These are phyloP conservation scores for Plasmodium vivax DNA, from an alignment of 169 alveolate genomes.

Conservation along the genomic window DNA sequence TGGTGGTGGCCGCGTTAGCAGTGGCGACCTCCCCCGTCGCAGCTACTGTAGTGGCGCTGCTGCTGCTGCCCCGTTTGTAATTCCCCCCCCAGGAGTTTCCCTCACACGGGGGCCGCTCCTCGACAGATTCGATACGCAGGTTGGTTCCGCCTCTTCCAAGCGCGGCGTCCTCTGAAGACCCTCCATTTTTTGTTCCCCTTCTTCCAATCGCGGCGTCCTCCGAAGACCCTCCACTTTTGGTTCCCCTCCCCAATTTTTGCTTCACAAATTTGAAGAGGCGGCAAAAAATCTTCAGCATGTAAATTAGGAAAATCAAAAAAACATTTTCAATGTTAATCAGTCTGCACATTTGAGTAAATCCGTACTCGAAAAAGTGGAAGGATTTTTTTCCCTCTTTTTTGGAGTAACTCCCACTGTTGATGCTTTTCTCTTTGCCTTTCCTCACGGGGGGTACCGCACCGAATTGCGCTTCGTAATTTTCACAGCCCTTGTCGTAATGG, in stretches of 20 bases:
- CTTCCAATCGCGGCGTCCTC: neutral
- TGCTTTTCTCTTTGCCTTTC: neutral
- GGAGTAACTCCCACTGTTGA: neutral
- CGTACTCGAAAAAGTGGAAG: slow-evolving; percentile 63
- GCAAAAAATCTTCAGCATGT: slow-evolving; percentile 15
- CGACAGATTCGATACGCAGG: neutral
- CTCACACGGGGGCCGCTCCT: neutral
- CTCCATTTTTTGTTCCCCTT: neutral
- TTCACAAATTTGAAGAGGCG: slow-evolving; percentile 15
- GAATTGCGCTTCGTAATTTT: neutral
- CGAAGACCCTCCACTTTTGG: neutral
- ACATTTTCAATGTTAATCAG: slow-evolving; percentile 43
- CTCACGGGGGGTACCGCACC: neutral
- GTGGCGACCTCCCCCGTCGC: neutral
- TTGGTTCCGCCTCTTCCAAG: neutral
- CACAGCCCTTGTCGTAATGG: neutral
- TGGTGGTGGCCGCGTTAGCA: no score
- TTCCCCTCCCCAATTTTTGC: neutral
- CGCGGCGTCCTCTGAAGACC: neutral
- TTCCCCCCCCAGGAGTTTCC: neutral
- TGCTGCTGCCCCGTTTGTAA: neutral
- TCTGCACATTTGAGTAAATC: slow-evolving; percentile 75
- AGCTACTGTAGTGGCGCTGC: neutral
- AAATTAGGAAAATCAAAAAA: slow-evolving; percentile 23
- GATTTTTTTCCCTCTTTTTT: neutral